These are phyloP conservation scores for Cucurbita maxima DNA, from an alignment of 306 rosid species.

Conservation along the genomic window DNA sequence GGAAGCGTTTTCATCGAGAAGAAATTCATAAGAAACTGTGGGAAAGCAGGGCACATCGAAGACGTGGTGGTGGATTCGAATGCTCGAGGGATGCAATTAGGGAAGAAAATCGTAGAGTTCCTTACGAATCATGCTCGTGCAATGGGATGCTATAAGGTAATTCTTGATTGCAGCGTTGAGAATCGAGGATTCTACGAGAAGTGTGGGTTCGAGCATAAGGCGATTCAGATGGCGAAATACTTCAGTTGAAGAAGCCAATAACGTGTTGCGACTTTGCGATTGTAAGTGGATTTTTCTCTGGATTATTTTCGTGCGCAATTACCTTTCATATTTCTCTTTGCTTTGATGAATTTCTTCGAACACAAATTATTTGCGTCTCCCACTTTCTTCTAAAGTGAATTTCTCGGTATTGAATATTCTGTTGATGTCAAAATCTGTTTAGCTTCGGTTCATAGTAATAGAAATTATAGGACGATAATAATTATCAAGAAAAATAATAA, in stretches of 20 bases:
- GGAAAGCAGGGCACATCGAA: constrained; percentile 65
- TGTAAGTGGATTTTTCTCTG: background rate
- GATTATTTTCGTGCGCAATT: background rate
- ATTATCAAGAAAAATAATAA: too few species aligned
- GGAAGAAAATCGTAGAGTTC: constrained; percentile 38
- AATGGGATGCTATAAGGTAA: constrained; percentile 64
- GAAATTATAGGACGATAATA: too few species aligned
- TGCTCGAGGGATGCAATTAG: constrained; percentile 39
- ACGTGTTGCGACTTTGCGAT: background rate
- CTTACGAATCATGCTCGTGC: constrained; percentile 50
- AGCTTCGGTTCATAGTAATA: background rate
- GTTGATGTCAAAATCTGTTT: background rate
- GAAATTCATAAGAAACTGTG: constrained; percentile 62
- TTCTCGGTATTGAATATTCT: background rate
- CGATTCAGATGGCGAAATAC: constrained; percentile 63
- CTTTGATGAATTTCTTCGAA: background rate
- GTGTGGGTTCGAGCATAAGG: constrained; percentile 50
- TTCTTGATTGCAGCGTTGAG: constrained; percentile 59
- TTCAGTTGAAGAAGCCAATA: constrained; percentile 9
- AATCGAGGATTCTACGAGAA: constrained; percentile 52
- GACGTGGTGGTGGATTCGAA: constrained; percentile 65
- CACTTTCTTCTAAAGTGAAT: background rate
- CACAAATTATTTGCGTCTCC: background rate
- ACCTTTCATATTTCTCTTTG: background rate
- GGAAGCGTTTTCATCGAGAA: constrained; percentile 49